Evolutionary conservation across 2,329 filamentous ascomycete genomes (phyloP), one percentile per base, ranked within the genome.

Genomic region (Diaporthe eres): DNA sequence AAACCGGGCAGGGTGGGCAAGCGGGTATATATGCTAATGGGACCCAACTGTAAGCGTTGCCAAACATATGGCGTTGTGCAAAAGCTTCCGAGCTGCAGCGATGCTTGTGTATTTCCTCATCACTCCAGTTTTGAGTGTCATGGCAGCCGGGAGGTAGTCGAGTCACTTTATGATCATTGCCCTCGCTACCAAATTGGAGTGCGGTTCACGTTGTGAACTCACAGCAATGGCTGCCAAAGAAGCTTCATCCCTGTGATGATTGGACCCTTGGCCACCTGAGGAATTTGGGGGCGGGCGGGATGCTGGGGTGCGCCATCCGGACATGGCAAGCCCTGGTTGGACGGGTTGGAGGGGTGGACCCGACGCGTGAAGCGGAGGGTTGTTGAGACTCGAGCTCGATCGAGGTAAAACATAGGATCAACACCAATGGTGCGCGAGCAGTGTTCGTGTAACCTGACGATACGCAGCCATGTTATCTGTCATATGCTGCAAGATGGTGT

Each of bases 341-440:
- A 51, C 12, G 60, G 15, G 60, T 13, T n/a, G 42, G 61, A 47
- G 28, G 61, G 44, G 44, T 34, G 63, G 63, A 39, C 13, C 31
- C 63, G 31, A 39, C 28, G 25, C 44, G 12, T 51, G 44, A 67
- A 37, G 44, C 42, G 25, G 31, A 51, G 63, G 63, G 39, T 68
- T 53, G 63, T 68, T 68, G 63, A 68, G 63, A 49, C 63, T 68
- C 31, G 47, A 51, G 63, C 63, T 68, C 47, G 63, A 53, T 34
- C 47, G 47, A 68, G 63, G 44, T 68, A 47, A 68, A 51, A 68
- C 63, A 51, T 47, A 34, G 25, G 63, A 68, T 37, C 47, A 53
- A 37, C 25, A 22, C 25, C 63, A 53, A 37, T 31, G 63, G 12
- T 53, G 61, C 31, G 63, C 63, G 15, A 13, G 4, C 63, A 51